Conservation (phyloP, 2,329 filamentous ascomycete genomes). For the Dendryphion nanum region DNA sequence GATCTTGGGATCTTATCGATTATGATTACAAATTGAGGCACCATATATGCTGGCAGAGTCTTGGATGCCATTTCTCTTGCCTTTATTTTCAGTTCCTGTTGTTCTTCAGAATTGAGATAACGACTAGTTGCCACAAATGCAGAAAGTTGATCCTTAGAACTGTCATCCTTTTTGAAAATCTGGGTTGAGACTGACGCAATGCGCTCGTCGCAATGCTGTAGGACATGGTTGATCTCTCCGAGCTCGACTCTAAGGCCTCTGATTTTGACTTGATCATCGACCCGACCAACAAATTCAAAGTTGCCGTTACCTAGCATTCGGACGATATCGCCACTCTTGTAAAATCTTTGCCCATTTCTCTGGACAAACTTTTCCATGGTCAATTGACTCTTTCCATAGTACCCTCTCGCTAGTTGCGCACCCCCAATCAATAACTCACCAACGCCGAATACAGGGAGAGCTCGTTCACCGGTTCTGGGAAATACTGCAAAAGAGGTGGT, state of each 20-base stretch:
- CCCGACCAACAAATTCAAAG: slow-evolving; percentile 41
- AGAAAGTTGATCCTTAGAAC: slow-evolving; percentile 35
- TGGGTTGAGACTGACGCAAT: slow-evolving; percentile 28
- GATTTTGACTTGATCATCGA: slow-evolving; percentile 43
- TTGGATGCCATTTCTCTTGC: slow-evolving; percentile 16
- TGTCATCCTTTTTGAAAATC: slow-evolving; percentile 24
- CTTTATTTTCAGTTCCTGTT: slow-evolving; percentile 14
- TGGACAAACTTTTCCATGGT: slow-evolving; percentile 31
- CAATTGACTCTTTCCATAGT: slow-evolving; percentile 37
- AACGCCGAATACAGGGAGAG: slow-evolving; percentile 39
- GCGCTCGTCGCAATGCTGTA: slow-evolving; percentile 19
- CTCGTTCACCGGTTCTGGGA: slow-evolving; percentile 23
- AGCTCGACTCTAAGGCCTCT: slow-evolving; percentile 39
- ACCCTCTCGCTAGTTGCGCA: slow-evolving; percentile 46
- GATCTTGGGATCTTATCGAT: slow-evolving; percentile 36
- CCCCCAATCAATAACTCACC: slow-evolving; percentile 50
- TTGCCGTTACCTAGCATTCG: slow-evolving; percentile 38
- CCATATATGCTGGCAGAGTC: slow-evolving; percentile 39
- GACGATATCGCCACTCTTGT: slow-evolving; percentile 39
- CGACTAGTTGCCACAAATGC: slow-evolving; percentile 25
- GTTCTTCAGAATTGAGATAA: slow-evolving; percentile 5
- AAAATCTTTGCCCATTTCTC: slow-evolving; percentile 31
- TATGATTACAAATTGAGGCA: slow-evolving; percentile 35
- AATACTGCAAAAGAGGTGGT: slow-evolving; percentile 42
- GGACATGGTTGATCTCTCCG: slow-evolving; percentile 36